phyloP scores from a whole-genome alignment of 2,329 filamentous ascomycete genomes.

The Diaporthe destruens region DNA sequence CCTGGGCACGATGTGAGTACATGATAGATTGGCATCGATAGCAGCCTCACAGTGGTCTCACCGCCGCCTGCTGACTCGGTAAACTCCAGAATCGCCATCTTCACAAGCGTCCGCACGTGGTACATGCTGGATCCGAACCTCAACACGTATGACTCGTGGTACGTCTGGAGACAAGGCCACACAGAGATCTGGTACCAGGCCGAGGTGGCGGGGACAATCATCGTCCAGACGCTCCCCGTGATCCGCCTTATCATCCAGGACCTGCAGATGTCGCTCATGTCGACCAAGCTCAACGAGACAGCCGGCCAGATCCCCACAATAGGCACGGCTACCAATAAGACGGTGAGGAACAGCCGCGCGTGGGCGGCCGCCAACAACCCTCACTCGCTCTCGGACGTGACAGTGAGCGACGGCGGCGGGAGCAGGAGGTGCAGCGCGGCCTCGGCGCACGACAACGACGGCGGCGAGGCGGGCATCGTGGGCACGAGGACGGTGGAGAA shows the following conservation, averaged over 20 bases:
- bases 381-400: conserved; percentile 33
- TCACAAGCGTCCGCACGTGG: conserved; percentile 59
- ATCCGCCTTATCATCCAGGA: conserved; percentile 61
- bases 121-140: conserved; percentile 62
- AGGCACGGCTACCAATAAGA: conserved; percentile 22
- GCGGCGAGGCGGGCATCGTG: conserved; percentile 26
- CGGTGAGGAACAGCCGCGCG: conserved; percentile 30
- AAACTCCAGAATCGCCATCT: conserved; percentile 56
- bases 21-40: conserved; percentile 47
- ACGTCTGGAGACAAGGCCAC: conserved; percentile 62
- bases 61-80: conserved; percentile 17
- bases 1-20: conserved; percentile 54
- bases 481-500: conserved; percentile 12
- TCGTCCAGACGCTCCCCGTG: conserved; percentile 67
- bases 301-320: conserved; percentile 7
- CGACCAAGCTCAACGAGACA: conserved; percentile 40
- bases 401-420: neutral
- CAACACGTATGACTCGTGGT: conserved; percentile 55
- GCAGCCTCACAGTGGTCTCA: neutral
- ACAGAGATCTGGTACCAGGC: conserved; percentile 64
- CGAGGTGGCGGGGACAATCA: conserved; percentile 66
- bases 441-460: conserved; percentile 3
- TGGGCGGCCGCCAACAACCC: conserved; percentile 34
- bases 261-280: conserved; percentile 53
- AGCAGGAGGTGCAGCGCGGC: neutral